These are phyloP conservation scores for Fusarium cicatricum DNA, from an alignment of 2,329 filamentous ascomycete genomes.

Conservation along the genomic window DNA sequence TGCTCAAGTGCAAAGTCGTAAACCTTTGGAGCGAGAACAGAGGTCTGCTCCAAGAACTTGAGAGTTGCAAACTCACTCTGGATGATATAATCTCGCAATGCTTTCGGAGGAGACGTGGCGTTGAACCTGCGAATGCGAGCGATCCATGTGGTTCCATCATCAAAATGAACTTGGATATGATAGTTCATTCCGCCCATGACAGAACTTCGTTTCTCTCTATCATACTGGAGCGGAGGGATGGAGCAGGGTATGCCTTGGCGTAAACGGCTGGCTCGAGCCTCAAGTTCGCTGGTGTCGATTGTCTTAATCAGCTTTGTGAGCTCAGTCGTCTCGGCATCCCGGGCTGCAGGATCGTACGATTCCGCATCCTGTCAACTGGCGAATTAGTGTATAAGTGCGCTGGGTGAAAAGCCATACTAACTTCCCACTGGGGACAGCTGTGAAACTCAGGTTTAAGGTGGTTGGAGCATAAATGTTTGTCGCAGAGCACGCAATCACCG, in stretches of 20 bases:
- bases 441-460: conserved; percentile 47
- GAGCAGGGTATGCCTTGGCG: conserved; percentile 48
- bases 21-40: conserved; percentile 49
- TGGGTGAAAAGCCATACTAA: conserved; percentile 33
- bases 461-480: conserved; percentile 48
- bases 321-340: conserved; percentile 47
- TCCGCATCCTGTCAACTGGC: conserved; percentile 45
- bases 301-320: conserved; percentile 45
- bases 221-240: conserved; percentile 49
- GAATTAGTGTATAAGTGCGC: conserved; percentile 20
- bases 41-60: conserved; percentile 48
- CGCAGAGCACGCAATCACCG: conserved; percentile 51
- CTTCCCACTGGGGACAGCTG: conserved; percentile 49
- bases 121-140: conserved; percentile 53
- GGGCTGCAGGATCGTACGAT: conserved; percentile 45
- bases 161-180: conserved; percentile 52
- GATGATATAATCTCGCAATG: conserved; percentile 47
- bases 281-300: conserved; percentile 50
- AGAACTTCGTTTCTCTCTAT: conserved; percentile 44
- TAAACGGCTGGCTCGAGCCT: conserved; percentile 46
- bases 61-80: conserved; percentile 53
- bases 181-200: conserved; percentile 58
- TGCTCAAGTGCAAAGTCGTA: conserved; percentile 48
- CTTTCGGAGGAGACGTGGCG: conserved; percentile 49
- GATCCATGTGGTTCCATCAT: conserved; percentile 54